phyloP scores from a whole-genome alignment of 805 yeast species.

The Lipomyces spencermartinsiae region DNA sequence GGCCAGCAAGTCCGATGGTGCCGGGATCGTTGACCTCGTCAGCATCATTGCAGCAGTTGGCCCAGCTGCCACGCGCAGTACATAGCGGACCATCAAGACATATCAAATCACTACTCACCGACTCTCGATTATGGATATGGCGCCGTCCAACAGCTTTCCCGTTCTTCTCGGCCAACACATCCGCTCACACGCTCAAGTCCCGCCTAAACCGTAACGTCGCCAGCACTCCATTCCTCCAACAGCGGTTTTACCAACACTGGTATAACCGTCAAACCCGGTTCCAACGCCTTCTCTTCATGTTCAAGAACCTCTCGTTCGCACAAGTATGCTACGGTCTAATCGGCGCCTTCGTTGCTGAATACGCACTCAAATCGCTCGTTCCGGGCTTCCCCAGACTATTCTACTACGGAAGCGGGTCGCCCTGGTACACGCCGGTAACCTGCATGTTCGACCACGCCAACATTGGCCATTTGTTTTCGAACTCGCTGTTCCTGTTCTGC shows the following conservation, averaged over 20 bases:
- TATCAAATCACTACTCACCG: neutral
- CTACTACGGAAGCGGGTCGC: constrained; percentile 3
- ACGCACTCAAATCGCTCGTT: constrained; percentile 18
- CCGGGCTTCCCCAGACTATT: constrained; percentile 29
- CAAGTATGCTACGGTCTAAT: constrained; percentile 22
- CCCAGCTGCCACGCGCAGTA: neutral
- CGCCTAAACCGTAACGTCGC: neutral
- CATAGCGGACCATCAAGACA: neutral
- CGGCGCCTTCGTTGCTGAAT: constrained; percentile 22
- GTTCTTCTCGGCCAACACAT: neutral
- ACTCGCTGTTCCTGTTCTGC: constrained; percentile 19
- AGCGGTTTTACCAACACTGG: constrained; percentile 31
- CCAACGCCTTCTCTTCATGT: constrained; percentile 13
- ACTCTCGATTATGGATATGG: constrained; percentile 2
- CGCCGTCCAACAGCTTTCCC: neutral
- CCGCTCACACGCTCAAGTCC: neutral
- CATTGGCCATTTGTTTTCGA: constrained; percentile 24
- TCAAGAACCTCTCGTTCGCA: constrained; percentile 15
- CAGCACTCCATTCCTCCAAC: constrained; percentile 4
- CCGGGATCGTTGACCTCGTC: neutral
- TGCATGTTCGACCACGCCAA: constrained; percentile 26
- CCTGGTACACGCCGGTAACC: constrained; percentile 16
- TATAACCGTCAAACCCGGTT: constrained; percentile 13
- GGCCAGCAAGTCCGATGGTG: neutral
- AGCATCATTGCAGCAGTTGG: neutral